Evolutionary conservation across 179 eudicot species (phyloP).

Genomic region (Silene vulgaris): DNA sequence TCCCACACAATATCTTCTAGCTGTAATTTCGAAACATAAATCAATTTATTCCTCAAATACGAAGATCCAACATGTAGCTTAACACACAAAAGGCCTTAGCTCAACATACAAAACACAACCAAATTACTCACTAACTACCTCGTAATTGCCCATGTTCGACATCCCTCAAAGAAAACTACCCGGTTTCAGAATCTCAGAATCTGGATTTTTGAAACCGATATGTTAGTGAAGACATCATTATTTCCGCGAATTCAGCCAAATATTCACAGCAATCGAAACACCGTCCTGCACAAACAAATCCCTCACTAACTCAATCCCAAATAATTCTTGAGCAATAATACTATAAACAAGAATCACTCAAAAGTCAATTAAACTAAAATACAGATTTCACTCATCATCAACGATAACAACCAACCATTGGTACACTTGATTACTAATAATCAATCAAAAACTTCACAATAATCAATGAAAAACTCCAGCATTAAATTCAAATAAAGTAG

Average conservation of each 20-base stretch:
- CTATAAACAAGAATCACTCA: neutral
- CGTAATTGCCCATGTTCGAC: constrained; percentile 60
- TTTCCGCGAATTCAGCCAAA: constrained; percentile 23
- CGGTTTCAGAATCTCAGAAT: constrained; percentile 38
- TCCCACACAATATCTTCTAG: constrained; percentile 53
- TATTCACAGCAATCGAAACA: constrained; percentile 4
- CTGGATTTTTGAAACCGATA: constrained; percentile 34
- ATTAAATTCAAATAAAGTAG: neutral
- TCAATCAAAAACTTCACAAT: constrained; percentile 4
- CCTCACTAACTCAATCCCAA: constrained; percentile 9
- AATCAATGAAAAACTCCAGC: neutral
- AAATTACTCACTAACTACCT: constrained; percentile 34
- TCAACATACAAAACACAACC: neutral
- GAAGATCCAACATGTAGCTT: neutral
- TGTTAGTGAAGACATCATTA: constrained; percentile 19
- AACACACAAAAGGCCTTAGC: neutral
- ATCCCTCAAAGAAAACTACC: constrained; percentile 43
- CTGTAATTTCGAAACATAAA: constrained; percentile 41
- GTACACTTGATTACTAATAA: neutral
- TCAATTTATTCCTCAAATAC: constrained; percentile 4
- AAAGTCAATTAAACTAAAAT: neutral
- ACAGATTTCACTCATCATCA: neutral
- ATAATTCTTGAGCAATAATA: neutral
- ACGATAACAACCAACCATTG: neutral
- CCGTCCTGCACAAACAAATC: constrained; percentile 9